Conservation (phyloP, 2,329 filamentous ascomycete genomes). For the Colletotrichum tamarilloi region DNA sequence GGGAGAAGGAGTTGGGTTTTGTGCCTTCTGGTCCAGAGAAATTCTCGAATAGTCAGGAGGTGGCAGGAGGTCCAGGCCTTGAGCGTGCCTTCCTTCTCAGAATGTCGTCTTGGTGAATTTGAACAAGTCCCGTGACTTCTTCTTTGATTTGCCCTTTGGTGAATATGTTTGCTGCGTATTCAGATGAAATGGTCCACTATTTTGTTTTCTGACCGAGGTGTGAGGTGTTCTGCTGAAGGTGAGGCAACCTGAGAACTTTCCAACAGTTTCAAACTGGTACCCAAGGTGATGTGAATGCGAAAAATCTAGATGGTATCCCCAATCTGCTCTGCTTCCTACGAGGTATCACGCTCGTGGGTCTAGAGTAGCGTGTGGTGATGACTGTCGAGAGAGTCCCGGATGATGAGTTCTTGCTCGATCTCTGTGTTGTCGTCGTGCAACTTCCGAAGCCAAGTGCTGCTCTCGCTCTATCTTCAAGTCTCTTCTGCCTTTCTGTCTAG, state of each 20-base stretch:
- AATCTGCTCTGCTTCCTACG: slow-evolving; percentile 9
- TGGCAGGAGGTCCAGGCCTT: neutral
- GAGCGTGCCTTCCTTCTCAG: slow-evolving; percentile 26
- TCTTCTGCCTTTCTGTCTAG: slow-evolving; percentile 33
- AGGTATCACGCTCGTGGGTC: slow-evolving; percentile 29
- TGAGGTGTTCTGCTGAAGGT: neutral
- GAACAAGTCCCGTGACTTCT: neutral
- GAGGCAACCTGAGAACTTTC: slow-evolving; percentile 5
- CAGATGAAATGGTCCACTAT: slow-evolving; percentile 24
- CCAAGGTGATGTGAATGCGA: slow-evolving; percentile 9
- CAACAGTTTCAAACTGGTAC: slow-evolving; percentile 3
- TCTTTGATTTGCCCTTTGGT: slow-evolving; percentile 16
- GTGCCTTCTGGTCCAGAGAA: neutral
- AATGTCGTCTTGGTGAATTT: slow-evolving; percentile 17
- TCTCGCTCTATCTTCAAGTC: slow-evolving; percentile 24
- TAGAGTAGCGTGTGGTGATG: slow-evolving; percentile 16
- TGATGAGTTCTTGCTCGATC: slow-evolving; percentile 1
- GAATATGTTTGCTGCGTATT: neutral
- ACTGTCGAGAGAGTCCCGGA: slow-evolving; percentile 10
- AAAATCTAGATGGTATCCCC: neutral
- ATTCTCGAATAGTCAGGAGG: neutral
- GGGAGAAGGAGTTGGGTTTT: neutral
- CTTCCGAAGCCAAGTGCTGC: slow-evolving; percentile 25
- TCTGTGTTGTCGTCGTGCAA: slow-evolving; percentile 13
- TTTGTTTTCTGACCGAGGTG: slow-evolving; percentile 2